phyloP scores from a whole-genome alignment of 106 monocot genomes.

The Dendrobium nobile region DNA sequence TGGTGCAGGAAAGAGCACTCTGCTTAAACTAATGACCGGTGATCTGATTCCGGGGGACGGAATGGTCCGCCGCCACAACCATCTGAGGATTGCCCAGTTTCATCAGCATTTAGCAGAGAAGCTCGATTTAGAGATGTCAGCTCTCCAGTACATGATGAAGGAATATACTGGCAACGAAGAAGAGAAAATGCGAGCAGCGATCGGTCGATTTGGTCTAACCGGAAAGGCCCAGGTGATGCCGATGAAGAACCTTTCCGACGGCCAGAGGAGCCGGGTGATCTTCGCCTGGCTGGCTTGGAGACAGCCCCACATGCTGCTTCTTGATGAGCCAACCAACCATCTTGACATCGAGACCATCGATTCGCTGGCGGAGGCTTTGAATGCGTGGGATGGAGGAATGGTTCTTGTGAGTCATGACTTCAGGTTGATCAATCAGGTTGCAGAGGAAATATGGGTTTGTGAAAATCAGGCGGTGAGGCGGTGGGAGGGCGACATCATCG shows the following conservation, averaged over 20 bases:
- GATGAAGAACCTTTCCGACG: conserved; percentile 80
- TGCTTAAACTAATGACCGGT: conserved; percentile 96
- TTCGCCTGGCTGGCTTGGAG: conserved; percentile 86
- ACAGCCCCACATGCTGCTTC: conserved; percentile 68
- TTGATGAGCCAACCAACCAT: conserved; percentile 88
- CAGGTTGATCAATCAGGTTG: conserved; percentile 81
- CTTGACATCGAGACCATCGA: conserved; percentile 86
- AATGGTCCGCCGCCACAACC: conserved; percentile 95
- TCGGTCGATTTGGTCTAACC: conserved; percentile 80
- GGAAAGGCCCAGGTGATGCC: conserved; percentile 87
- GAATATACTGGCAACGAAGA: conserved; percentile 92
- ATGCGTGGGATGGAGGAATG: conserved; percentile 77
- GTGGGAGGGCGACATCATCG: conserved; percentile 88
- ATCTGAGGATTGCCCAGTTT: conserved; percentile 87
- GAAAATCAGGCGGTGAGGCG: conserved; percentile 64
- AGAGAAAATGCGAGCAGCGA: conserved; percentile 78
- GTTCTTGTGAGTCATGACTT: conserved; percentile 90
- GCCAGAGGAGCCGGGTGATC: conserved; percentile 75
- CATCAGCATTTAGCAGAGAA: conserved; percentile 95
- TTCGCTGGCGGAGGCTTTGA: conserved; percentile 76
- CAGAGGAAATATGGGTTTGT: conserved; percentile 84
- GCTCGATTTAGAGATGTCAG: conserved; percentile 83
- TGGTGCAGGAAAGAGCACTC: conserved; percentile 98
- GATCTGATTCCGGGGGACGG: conserved; percentile 80
- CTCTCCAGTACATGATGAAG: conserved; percentile 78